phyloP scores from a whole-genome alignment of 139 green algal genomes.

The Diplosphaera chodatii region DNA sequence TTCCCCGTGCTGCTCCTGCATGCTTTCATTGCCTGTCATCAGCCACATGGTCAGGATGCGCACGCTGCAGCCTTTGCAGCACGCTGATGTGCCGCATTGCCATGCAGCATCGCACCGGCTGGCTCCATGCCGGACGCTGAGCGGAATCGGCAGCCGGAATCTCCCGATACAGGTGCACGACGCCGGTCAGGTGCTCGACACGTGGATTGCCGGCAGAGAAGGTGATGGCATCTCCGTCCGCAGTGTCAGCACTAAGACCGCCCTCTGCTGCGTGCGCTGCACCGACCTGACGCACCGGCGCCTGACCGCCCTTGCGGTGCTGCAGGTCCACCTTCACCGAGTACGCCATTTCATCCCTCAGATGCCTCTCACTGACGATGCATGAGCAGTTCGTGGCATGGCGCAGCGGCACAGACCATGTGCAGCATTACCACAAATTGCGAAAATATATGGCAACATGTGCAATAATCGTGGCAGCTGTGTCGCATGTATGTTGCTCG shows the following conservation, averaged over 20 bases:
- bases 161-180: constrained; percentile 78
- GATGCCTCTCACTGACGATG: too few species aligned
- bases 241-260: not conserved
- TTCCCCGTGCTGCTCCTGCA: constrained; percentile 25
- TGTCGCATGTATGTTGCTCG: too few species aligned
- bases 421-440: too few species aligned
- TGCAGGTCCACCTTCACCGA: constrained; percentile 17
- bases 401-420: too few species aligned
- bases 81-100: too few species aligned
- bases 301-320: not conserved
- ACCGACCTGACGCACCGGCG: not conserved
- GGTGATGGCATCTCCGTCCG: constrained; percentile 8
- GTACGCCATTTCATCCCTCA: constrained; percentile 1
- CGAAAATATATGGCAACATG: too few species aligned
- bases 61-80: not conserved
- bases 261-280: not conserved
- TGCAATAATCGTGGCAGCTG: too few species aligned
- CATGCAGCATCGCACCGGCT: not conserved
- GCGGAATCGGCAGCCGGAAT: constrained; percentile 5
- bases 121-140: not conserved
- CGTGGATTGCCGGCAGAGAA: constrained; percentile 82
- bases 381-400: too few species aligned
- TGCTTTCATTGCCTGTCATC: not conserved
- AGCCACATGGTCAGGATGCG: too few species aligned
- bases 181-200: constrained; percentile 81